phyloP scores from a whole-genome alignment of 371 early-diverging fungal species.

The Mucor racemosus region DNA sequence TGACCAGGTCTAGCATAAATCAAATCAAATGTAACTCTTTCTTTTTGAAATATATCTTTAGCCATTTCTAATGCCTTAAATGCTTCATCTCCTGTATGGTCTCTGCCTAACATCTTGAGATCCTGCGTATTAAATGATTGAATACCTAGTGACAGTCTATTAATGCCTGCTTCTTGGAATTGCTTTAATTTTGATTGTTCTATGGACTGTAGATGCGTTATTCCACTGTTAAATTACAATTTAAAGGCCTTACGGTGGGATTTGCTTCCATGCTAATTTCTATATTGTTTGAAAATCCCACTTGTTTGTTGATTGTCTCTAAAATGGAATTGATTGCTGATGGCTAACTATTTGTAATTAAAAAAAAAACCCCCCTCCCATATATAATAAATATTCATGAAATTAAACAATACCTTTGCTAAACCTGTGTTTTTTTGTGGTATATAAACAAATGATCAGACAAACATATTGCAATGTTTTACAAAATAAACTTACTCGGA shows the following conservation, averaged over 20 bases:
- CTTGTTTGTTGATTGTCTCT: conserved; percentile 39
- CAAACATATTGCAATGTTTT: not conserved
- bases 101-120: conserved; percentile 58
- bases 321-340: conserved; percentile 44
- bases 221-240: not conserved
- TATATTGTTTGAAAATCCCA: conserved; percentile 39
- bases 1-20: conserved; percentile 88
- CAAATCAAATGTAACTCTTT: conserved; percentile 78
- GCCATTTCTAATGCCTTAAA: conserved; percentile 60
- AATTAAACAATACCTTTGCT: conserved; percentile 16
- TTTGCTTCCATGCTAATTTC: conserved; percentile 76
- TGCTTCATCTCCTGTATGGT: conserved; percentile 72
- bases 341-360: not conserved
- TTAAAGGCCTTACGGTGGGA: conserved; percentile 57
- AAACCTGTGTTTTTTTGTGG: conserved; percentile 13
- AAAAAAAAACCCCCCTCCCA: too few relatives aligned
- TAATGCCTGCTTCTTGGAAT: conserved; percentile 72
- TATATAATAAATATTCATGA: too few relatives aligned
- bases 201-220: conserved; percentile 44
- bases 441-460: not conserved
- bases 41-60: conserved; percentile 58
- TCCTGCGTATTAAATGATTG: conserved; percentile 69
- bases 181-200: conserved; percentile 44
- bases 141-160: conserved; percentile 82
- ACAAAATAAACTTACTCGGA: conserved; percentile 37